Evolutionary conservation across 352 stramenopile genomes (phyloP), one percentile per base, ranked within the genome.

Genomic region (Stramenopiles sp.): DNA sequence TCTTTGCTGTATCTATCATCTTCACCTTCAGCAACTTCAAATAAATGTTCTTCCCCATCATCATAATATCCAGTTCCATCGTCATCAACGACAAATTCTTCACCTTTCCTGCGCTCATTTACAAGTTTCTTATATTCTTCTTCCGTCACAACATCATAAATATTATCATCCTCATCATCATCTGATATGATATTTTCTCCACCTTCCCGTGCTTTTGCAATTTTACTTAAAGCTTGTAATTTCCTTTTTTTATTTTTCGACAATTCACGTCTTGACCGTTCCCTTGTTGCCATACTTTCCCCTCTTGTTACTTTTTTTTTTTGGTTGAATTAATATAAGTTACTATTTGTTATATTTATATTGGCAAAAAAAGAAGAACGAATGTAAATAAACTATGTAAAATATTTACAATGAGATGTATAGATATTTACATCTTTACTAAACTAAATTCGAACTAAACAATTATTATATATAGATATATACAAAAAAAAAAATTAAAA

Each of bases 21-120:
- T 27, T 69, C 20, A 20, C 53, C 53, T 27, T 69, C 53, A 23
- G 53, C 88, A 23, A 87, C 91, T 78, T 94, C 89, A 78, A 94
- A 94, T 78, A 93, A 93, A 84, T 92, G 87, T 78, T 94, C 89
- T 78, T 94, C 89, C 73, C 89, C 89, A 77, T 94, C 89, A 78
- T 94, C 89, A 78, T 89, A 93, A 81, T 94, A 94, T 13, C 89
- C 89, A 84, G 93, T 91, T 7, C 86, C 84, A 77, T 90, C 88
- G 31, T 94, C 89, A 80, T 94, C 91, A 78, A 90, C 88, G 0
- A 93, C 89, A 78, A 94, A 94, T 0, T 88, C 88, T 65, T 92
- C 79, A 0, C 87, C 87, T 33, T 89, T 83, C 32, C 89, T 88
- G 0, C 89, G 87, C 82, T 93, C 86, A 31, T 85, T 87, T 63